phyloP scores from a whole-genome alignment of 495 filamentous ascomycete species.

The Aspergillus taichungensis region DNA sequence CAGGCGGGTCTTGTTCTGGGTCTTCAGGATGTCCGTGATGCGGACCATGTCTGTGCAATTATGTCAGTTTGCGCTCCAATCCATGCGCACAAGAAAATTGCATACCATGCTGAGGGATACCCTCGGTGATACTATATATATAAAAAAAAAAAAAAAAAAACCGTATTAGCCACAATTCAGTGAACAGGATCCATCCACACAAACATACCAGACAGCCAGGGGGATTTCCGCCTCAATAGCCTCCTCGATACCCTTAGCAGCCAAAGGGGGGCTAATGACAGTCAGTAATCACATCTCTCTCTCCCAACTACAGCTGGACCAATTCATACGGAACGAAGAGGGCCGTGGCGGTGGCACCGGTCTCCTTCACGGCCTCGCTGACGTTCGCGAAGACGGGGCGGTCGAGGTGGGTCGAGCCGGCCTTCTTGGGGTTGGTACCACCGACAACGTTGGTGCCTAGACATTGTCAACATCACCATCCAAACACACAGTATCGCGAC shows the following conservation, averaged over 20 bases:
- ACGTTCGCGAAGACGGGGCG: conserved; percentile 91
- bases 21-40: conserved; percentile 96
- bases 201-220: conserved; percentile 73
- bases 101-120: conserved; percentile 92
- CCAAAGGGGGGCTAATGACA: conserved; percentile 64
- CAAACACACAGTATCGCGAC: conserved; percentile 1
- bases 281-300: conserved; percentile 9
- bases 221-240: conserved; percentile 86
- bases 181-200: conserved; percentile 2
- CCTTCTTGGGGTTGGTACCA: conserved; percentile 98
- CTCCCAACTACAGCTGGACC: not conserved
- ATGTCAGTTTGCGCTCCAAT: conserved; percentile 15
- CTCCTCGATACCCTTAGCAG: conserved; percentile 93
- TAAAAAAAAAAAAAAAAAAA: conserved; percentile 3
- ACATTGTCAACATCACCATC: conserved; percentile 23
- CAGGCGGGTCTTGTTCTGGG: conserved; percentile 91
- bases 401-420: conserved; percentile 79
- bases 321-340: conserved; percentile 88
- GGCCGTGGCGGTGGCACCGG: conserved; percentile 81
- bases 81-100: conserved; percentile 1
- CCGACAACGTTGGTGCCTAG: conserved; percentile 94
- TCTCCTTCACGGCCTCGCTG: conserved; percentile 79
- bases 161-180: conserved; percentile 9
- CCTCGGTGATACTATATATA: conserved; percentile 75
- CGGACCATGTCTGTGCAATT: conserved; percentile 80